Percentiles rank a stretch among this genome's conserved stretches.
Evolutionary conservation across 257 asterid species (phyloP).

Genomic region (Jacaranda mimosifolia): DNA sequence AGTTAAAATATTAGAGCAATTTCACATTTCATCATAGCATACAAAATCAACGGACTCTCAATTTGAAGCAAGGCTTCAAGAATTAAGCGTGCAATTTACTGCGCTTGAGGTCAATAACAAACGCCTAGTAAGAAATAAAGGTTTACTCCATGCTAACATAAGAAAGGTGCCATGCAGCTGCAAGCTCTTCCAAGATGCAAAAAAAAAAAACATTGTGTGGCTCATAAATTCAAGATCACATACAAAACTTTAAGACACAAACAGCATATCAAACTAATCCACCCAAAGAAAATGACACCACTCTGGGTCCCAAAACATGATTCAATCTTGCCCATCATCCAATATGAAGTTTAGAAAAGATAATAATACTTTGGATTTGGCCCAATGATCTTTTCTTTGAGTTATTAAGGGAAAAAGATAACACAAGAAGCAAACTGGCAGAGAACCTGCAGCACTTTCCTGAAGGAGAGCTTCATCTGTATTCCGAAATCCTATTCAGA

Average conservation of each 20-base stretch:
- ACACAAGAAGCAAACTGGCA: slow-evolving; percentile 30
- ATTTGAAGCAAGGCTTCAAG: slow-evolving; percentile 22
- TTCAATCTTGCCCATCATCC: neutral
- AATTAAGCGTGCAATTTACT: slow-evolving; percentile 4
- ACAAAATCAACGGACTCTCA: slow-evolving; percentile 3
- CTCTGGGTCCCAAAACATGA: neutral
- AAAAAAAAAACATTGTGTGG: slow-evolving; percentile 7
- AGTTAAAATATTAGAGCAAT: neutral
- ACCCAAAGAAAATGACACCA: neutral
- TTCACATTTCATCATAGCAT: slow-evolving; percentile 11
- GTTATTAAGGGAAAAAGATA: slow-evolving; percentile 10
- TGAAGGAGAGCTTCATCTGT: slow-evolving; percentile 85
- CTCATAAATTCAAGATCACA: slow-evolving; percentile 13
- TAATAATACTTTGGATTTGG: neutral
- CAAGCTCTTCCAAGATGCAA: slow-evolving; percentile 12
- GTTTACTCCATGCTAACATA: neutral
- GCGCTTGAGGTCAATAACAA: slow-evolving; percentile 10
- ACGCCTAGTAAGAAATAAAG: neutral
- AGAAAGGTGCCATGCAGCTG: slow-evolving; percentile 14
- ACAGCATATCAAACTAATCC: neutral
- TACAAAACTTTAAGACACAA: slow-evolving; percentile 6
- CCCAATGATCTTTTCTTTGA: neutral
- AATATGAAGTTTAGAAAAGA: neutral
- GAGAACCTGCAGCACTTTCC: slow-evolving; percentile 79
- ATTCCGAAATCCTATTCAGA: slow-evolving; percentile 67